These are phyloP conservation scores for Chloropicon primus DNA, from an alignment of 139 green algal genomes.

Conservation along the genomic window DNA sequence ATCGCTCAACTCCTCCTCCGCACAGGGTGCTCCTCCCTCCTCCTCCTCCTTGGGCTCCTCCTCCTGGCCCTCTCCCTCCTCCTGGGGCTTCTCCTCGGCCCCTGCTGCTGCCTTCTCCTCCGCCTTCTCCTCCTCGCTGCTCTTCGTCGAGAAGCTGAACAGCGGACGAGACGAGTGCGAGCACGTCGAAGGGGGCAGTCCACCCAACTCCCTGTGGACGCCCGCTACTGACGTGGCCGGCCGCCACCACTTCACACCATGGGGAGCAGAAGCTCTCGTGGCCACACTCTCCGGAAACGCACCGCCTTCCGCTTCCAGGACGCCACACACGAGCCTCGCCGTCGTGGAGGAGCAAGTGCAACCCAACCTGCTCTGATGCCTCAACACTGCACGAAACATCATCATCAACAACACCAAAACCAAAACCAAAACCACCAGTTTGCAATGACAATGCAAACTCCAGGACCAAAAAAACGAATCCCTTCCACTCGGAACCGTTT, in stretches of 20 bases:
- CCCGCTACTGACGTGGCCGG: too few species aligned
- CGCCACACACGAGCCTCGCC: too few species aligned
- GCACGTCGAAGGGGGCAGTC: not conserved
- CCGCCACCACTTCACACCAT: not conserved
- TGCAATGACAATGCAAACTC: too few species aligned
- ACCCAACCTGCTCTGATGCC: not conserved
- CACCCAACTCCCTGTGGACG: too few species aligned
- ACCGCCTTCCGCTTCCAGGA: too few species aligned
- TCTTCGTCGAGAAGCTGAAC: not conserved
- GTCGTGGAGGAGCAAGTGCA: too few species aligned
- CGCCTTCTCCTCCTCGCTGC: not conserved
- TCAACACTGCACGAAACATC: not conserved
- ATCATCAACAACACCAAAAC: not conserved
- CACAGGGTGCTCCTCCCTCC: not conserved
- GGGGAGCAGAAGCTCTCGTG: too few species aligned
- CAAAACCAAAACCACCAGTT: not conserved
- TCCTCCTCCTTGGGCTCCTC: not conserved
- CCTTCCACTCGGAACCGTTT: too few species aligned
- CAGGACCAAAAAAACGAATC: too few species aligned
- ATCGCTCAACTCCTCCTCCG: not conserved
- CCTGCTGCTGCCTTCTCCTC: not conserved
- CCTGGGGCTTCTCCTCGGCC: not conserved
- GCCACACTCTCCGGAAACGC: too few species aligned
- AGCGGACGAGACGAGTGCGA: not conserved
- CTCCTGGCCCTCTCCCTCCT: not conserved